Evolutionary conservation across 768 basidiomycete species (phyloP).

Genomic region (Lactarius sanguifluus): DNA sequence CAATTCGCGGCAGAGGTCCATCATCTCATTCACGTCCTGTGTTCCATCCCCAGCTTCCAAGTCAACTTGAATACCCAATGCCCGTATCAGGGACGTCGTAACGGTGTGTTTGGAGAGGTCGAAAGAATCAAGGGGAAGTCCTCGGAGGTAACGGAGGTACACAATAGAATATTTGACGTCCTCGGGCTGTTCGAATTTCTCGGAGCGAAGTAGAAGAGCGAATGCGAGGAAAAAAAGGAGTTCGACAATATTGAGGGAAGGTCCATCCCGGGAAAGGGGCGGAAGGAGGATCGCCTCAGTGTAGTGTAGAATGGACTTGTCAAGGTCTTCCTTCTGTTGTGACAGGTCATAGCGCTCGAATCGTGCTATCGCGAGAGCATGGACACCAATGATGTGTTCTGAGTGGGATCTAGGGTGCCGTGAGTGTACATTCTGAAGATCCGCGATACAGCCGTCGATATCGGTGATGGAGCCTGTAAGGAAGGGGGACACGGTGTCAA

Average conservation of each 20-base stretch:
- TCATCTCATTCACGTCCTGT: neutral
- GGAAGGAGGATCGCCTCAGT: neutral
- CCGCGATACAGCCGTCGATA: fast-evolving
- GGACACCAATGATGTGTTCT: neutral
- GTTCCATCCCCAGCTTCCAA: neutral
- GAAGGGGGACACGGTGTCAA: neutral
- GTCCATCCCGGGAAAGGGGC: neutral
- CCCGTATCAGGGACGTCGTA: neutral
- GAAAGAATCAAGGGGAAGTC: neutral
- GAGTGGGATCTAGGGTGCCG: neutral
- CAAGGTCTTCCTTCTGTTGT: neutral
- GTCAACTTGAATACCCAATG: neutral
- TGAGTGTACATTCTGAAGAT: neutral
- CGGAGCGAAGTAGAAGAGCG: neutral
- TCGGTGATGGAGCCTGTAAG: neutral
- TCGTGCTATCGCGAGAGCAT: neutral
- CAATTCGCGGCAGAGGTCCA: neutral
- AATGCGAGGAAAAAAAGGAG: neutral
- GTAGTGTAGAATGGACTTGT: neutral
- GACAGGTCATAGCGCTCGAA: fast-evolving
- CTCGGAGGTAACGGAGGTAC: neutral
- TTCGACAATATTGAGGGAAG: neutral
- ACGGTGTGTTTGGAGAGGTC: neutral
- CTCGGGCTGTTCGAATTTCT: neutral
- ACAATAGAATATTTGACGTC: neutral